These are phyloP conservation scores for Dryas integrifolia DNA, from an alignment of 331 rosid species.

Conservation along the genomic window DNA sequence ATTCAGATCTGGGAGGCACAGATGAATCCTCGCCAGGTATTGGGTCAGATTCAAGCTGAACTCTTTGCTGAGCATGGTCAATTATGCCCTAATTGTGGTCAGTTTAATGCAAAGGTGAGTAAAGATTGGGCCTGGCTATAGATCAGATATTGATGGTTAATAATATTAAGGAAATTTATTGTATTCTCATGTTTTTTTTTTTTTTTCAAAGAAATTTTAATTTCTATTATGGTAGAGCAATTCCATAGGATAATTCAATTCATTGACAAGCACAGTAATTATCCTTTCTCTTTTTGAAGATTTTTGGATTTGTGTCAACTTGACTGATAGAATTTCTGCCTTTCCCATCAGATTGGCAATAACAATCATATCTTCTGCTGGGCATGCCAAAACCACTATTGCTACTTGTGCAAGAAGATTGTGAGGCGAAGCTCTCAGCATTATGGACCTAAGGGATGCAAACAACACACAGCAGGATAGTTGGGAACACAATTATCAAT, in stretches of 20 bases:
- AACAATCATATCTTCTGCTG: slow-evolving; percentile 88
- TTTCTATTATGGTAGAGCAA: background rate
- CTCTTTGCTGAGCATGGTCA: slow-evolving; percentile 39
- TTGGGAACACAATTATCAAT: background rate
- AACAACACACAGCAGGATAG: slow-evolving; percentile 67
- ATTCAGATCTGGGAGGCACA: slow-evolving; percentile 58
- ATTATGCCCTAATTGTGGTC: slow-evolving; percentile 76
- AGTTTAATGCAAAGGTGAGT: slow-evolving; percentile 81
- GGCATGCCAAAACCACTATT: slow-evolving; percentile 82
- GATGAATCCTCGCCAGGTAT: slow-evolving; percentile 54
- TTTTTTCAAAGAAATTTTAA: background rate
- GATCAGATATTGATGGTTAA: background rate
- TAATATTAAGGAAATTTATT: background rate
- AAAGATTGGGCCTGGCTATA: slow-evolving; percentile 1
- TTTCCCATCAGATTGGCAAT: slow-evolving; percentile 64
- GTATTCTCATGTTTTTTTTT: background rate
- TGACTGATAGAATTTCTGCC: slow-evolving; percentile 18
- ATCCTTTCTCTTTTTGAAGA: background rate
- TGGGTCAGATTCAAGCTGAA: slow-evolving; percentile 60
- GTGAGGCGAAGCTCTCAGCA: slow-evolving; percentile 71
- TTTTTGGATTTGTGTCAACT: slow-evolving; percentile 14
- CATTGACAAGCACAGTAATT: background rate
- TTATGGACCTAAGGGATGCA: slow-evolving; percentile 85
- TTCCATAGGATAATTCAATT: background rate
- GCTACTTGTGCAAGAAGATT: slow-evolving; percentile 66